Percentiles rank a stretch among this genome's conserved stretches.
phyloP scores from a whole-genome alignment of 1,139 yeast species.

The Hansenula anomala region DNA sequence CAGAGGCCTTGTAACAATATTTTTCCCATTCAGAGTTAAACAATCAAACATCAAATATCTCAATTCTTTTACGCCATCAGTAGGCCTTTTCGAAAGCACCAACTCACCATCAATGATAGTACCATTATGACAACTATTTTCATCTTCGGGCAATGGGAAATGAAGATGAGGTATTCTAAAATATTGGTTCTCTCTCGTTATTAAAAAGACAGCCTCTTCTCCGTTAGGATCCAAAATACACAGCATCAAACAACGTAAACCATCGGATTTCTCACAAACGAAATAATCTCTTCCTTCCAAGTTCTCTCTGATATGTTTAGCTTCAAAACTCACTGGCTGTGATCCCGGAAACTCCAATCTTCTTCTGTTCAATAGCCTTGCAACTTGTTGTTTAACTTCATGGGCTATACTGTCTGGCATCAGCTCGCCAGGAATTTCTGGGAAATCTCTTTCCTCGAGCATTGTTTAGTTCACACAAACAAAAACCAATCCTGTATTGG shows the following conservation, averaged over 20 bases:
- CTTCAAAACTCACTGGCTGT: constrained; percentile 89
- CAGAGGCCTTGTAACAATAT: constrained; percentile 63
- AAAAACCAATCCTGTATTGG: too few species aligned
- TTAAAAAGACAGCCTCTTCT: constrained; percentile 70
- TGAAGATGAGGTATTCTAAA: constrained; percentile 78
- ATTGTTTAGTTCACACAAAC: too few species aligned
- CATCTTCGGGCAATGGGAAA: constrained; percentile 64
- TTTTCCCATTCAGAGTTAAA: constrained; percentile 72
- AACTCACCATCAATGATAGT: constrained; percentile 92
- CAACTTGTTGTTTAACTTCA: constrained; percentile 65
- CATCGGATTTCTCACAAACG: constrained; percentile 96
- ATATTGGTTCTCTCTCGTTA: constrained; percentile 86
- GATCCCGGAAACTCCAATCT: constrained; percentile 72
- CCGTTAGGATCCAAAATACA: constrained; percentile 69
- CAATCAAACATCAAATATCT: constrained; percentile 90
- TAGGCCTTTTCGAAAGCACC: constrained; percentile 48
- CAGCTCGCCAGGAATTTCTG: constrained; percentile 77
- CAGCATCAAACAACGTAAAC: constrained; percentile 72
- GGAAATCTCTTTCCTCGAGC: constrained; percentile 56
- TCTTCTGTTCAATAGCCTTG: constrained; percentile 57
- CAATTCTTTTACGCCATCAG: constrained; percentile 53
- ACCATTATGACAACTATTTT: constrained; percentile 69
- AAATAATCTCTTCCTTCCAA: constrained; percentile 64
- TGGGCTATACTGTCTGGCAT: constrained; percentile 69
- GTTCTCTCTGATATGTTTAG: constrained; percentile 62